These are phyloP conservation scores for Castanea mollissima DNA, from an alignment of 306 rosid species.

Conservation along the genomic window DNA sequence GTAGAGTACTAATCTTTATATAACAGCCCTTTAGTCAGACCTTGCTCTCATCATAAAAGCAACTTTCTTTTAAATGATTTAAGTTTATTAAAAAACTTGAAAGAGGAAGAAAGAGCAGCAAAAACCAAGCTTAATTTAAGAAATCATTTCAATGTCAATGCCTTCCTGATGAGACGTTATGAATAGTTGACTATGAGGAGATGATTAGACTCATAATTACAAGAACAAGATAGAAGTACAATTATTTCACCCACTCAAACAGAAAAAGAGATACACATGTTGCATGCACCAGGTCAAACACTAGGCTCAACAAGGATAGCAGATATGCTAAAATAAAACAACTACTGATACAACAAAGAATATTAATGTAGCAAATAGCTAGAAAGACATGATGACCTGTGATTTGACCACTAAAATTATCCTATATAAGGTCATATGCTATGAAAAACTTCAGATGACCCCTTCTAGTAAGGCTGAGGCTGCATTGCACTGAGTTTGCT, in stretches of 20 bases:
- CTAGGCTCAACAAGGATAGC: not conserved
- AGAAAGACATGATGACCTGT: not conserved
- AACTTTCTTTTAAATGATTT: not conserved
- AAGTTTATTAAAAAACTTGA: not conserved
- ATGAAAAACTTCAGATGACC: not conserved
- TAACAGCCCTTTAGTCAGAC: not conserved
- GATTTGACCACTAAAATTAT: not conserved
- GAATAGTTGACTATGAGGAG: slow-evolving; percentile 13
- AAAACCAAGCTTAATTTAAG: not conserved
- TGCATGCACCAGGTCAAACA: not conserved
- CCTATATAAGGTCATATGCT: not conserved
- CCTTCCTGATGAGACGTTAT: not conserved
- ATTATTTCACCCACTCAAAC: slow-evolving; percentile 4
- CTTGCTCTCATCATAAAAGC: not conserved
- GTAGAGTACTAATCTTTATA: not conserved
- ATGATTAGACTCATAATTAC: not conserved
- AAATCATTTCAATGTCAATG: not conserved
- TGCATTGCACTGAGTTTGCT: slow-evolving; percentile 6
- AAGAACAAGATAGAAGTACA: not conserved
- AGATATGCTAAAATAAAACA: not conserved
- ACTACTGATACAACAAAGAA: not conserved
- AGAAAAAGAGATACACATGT: not conserved
- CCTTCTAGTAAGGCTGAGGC: not conserved
- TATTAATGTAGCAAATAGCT: not conserved
- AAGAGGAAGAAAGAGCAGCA: not conserved